Evolutionary conservation across 495 filamentous ascomycete genomes (phyloP).

Genomic region (Penicillium pancosmium): DNA sequence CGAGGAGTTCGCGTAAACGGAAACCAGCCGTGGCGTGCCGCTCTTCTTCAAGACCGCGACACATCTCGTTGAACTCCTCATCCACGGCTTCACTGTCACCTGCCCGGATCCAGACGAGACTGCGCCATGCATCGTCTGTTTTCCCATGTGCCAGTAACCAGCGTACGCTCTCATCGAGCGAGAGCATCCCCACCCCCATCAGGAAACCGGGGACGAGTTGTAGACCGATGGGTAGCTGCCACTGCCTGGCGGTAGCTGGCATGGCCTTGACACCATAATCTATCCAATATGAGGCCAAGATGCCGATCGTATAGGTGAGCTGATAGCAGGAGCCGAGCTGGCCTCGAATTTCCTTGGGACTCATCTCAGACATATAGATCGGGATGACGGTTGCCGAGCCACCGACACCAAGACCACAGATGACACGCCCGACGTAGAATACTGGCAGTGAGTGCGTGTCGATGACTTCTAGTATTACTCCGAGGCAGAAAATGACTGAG

Average conservation of each 20-base stretch:
- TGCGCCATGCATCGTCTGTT: slow-evolving; percentile 45
- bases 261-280: slow-evolving; percentile 59
- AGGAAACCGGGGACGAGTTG: slow-evolving; percentile 53
- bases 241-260: slow-evolving; percentile 53
- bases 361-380: slow-evolving; percentile 60
- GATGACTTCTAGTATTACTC: slow-evolving; percentile 49
- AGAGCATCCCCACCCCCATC: slow-evolving; percentile 54
- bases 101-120: slow-evolving; percentile 54
- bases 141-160: slow-evolving; percentile 52
- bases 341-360: slow-evolving; percentile 56
- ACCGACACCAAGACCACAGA: slow-evolving; percentile 61
- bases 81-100: slow-evolving; percentile 34
- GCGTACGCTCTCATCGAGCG: slow-evolving; percentile 52
- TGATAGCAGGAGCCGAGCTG: slow-evolving; percentile 56
- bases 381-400: slow-evolving; percentile 59
- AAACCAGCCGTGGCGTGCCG: slow-evolving; percentile 44
- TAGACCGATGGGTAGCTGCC: slow-evolving; percentile 57
- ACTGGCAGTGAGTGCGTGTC: slow-evolving; percentile 42
- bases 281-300: slow-evolving; percentile 56
- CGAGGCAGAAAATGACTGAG: slow-evolving; percentile 49
- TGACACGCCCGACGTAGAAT: slow-evolving; percentile 52
- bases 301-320: slow-evolving; percentile 55
- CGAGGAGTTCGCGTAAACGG: slow-evolving; percentile 42
- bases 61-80: slow-evolving; percentile 51
- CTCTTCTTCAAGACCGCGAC: slow-evolving; percentile 47